Evolutionary conservation across 2,329 filamentous ascomycete species (phyloP), one percentile per base, ranked within the genome.

Genomic region (Amauroascus niger): DNA sequence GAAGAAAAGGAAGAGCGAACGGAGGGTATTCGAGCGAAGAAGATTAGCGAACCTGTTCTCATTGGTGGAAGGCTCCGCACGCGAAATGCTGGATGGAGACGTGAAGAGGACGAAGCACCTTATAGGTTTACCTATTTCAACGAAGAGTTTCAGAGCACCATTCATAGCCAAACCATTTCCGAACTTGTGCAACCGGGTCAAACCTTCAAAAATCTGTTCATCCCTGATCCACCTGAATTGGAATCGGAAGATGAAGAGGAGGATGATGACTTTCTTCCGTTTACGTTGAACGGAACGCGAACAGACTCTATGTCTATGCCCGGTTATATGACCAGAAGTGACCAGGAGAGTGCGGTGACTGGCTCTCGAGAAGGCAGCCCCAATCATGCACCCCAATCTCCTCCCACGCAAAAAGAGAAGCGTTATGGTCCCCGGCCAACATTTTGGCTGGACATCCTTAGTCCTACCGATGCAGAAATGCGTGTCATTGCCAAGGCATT

Each of bases 121-220:
- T 97, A 94, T 67, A 81, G 93, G 24, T 98, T 96, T 68, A 97
- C 93, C 0, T 98, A 98, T 69, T 98, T 98, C 77, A 97, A 97
- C 68, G 93, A 97, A 66, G 88, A 95, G 58, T 88, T 97, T 53
- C 86, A 88, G 63, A 94, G 87, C 68, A 98, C 93, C 0, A 94
- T 98, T 57, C 93, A 98, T 69, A 93, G 89, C 56, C 88, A 95
- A 69, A 93, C 86, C 0, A 95, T 98, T 54, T 95, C 89, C 1
- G 93, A 96, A 67, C 78, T 98, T 18, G 79, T 94, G 7, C 89
- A 95, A 61, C 84, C 87, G 0, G 93, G 88, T 5, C 80, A 84
- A 56, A 86, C 80, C 41, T 98, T 98, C 67, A 79, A 79, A 55
- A 87, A 95, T 62, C 79, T 98, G 0, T 98, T 98, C 65, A 80